These are phyloP conservation scores for Acanthamoeba castellanii DNA, from an alignment of 208 protist genomes.

Conservation along the genomic window DNA sequence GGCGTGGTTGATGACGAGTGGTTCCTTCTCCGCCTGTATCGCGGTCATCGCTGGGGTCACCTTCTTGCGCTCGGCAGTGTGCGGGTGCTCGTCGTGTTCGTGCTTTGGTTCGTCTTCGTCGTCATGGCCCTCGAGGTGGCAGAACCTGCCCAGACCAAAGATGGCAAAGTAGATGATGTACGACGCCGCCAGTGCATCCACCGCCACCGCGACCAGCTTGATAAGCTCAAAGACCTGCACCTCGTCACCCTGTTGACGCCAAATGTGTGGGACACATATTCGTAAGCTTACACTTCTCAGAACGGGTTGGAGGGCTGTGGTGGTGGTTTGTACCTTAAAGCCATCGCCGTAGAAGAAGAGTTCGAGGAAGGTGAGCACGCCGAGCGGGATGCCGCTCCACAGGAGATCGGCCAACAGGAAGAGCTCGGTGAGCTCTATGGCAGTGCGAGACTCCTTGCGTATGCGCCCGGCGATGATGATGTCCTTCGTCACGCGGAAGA, in stretches of 20 bases:
- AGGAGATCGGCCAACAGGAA: conserved; percentile 10
- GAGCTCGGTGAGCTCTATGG: not conserved
- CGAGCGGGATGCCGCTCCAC: conserved; percentile 16
- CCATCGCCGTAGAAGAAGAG: not conserved
- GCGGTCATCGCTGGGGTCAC: too few relatives aligned
- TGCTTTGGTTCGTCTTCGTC: not conserved
- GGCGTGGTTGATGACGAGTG: too few relatives aligned
- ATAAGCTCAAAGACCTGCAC: conserved; percentile 1
- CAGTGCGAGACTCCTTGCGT: not conserved
- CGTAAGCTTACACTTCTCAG: not conserved
- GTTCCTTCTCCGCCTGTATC: too few relatives aligned
- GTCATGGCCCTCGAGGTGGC: not conserved
- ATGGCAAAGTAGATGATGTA: conserved; percentile 6
- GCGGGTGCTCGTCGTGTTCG: too few relatives aligned
- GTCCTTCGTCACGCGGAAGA: not conserved
- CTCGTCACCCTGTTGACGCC: not conserved
- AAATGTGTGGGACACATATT: too few relatives aligned
- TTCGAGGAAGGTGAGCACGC: not conserved
- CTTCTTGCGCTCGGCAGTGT: too few relatives aligned
- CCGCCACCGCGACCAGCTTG: not conserved
- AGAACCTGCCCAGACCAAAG: not conserved
- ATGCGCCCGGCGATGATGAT: not conserved
- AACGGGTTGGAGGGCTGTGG: too few relatives aligned
- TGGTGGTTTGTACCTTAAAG: not conserved
- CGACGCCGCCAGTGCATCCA: not conserved